phyloP scores from a whole-genome alignment of 1,139 yeast genomes.

The Hanseniaspora sp. region DNA sequence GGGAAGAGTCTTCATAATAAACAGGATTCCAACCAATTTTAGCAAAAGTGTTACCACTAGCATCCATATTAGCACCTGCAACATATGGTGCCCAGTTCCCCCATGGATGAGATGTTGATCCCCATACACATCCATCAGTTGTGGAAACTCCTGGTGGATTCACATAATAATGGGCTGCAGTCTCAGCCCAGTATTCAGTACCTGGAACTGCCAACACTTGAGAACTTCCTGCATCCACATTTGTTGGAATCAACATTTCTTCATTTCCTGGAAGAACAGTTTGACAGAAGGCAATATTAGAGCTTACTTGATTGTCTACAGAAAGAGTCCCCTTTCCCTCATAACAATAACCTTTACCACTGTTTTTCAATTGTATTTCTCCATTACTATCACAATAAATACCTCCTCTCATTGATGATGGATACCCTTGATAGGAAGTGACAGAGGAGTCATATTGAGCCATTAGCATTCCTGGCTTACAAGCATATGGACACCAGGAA shows the following conservation, averaged over 20 bases:
- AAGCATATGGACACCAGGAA: slow-evolving; percentile 76
- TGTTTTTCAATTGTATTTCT: slow-evolving; percentile 49
- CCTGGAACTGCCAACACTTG: slow-evolving; percentile 73
- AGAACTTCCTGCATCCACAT: slow-evolving; percentile 39
- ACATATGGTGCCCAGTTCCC: slow-evolving; percentile 94
- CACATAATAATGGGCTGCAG: slow-evolving; percentile 80
- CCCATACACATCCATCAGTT: slow-evolving; percentile 78
- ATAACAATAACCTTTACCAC: slow-evolving; percentile 52
- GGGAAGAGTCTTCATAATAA: slow-evolving; percentile 47
- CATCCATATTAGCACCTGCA: slow-evolving; percentile 77
- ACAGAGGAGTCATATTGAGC: slow-evolving; percentile 64
- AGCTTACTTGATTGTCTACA: slow-evolving; percentile 45
- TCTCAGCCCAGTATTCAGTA: slow-evolving; percentile 55
- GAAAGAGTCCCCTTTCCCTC: slow-evolving; percentile 65
- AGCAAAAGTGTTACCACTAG: slow-evolving; percentile 55
- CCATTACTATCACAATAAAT: slow-evolving; percentile 65
- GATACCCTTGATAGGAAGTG: slow-evolving; percentile 45
- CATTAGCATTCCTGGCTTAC: slow-evolving; percentile 72
- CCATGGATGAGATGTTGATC: slow-evolving; percentile 48
- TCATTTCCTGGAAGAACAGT: slow-evolving; percentile 89
- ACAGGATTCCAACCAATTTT: slow-evolving; percentile 89
- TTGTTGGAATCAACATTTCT: slow-evolving; percentile 83
- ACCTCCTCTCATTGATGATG: slow-evolving; percentile 75
- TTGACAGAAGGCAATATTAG: slow-evolving; percentile 73
- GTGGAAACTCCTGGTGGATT: slow-evolving; percentile 77